Percentiles rank a stretch among this genome's conserved stretches.
Evolutionary conservation across 768 basidiomycete species (phyloP).

Genomic region (Phaffia tasmanica): DNA sequence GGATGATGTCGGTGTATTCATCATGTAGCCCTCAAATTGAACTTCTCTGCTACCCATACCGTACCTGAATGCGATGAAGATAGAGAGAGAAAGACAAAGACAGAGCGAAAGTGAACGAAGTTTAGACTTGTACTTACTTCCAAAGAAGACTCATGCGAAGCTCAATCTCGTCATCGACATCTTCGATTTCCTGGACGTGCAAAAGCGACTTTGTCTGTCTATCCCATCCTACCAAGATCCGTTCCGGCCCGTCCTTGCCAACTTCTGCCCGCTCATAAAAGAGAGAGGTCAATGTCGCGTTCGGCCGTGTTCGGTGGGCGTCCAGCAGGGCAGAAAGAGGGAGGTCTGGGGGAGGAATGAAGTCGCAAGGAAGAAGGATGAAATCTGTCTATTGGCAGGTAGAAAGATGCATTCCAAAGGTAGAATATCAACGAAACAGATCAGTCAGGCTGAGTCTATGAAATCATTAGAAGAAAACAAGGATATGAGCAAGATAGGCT

Average conservation of each 20-base stretch:
- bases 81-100: neutral
- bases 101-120: neutral
- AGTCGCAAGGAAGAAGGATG: constrained; percentile 80
- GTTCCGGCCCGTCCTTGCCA: constrained; percentile 34
- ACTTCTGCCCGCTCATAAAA: constrained; percentile 37
- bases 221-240: constrained; percentile 35
- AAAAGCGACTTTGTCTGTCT: constrained; percentile 46
- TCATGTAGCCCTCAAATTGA: neutral
- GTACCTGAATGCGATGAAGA: neutral
- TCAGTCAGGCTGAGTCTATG: neutral
- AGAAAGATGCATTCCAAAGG: neutral
- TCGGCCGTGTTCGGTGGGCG: constrained; percentile 54
- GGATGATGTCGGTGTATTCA: constrained; percentile 23
- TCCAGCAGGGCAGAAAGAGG: constrained; percentile 60
- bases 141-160: constrained; percentile 64
- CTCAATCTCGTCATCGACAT: constrained; percentile 61
- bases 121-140: constrained; percentile 41
- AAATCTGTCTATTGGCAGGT: constrained; percentile 51
- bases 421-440: neutral
- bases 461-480: neutral
- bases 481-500: too few species aligned
- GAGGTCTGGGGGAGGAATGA: constrained; percentile 65
- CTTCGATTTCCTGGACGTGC: constrained; percentile 58
- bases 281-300: constrained; percentile 34
- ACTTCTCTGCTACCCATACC: too few species aligned